phyloP scores from a whole-genome alignment of 1,139 yeast species.

The Blastobotrys malaysiensis region DNA sequence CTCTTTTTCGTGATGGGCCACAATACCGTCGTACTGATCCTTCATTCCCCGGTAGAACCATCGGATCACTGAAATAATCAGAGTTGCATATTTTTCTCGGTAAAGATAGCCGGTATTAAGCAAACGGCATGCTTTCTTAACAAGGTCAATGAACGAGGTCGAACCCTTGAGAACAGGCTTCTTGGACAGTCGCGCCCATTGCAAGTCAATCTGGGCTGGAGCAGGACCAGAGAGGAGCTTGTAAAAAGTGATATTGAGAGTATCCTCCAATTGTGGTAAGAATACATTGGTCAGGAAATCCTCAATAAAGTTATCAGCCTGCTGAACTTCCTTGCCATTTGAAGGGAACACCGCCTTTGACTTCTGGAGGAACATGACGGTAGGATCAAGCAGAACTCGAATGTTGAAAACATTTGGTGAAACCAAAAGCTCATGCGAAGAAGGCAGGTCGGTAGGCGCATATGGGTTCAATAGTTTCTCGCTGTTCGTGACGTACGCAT shows the following conservation, averaged over 20 bases:
- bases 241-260: constrained; percentile 42
- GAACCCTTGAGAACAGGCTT: constrained; percentile 31
- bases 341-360: constrained; percentile 39
- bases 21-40: constrained; percentile 18
- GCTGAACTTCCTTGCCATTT: constrained; percentile 11
- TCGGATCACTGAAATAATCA: constrained; percentile 27
- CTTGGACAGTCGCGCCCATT: constrained; percentile 30
- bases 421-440: constrained; percentile 57
- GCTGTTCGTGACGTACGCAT: constrained; percentile 17
- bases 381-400: constrained; percentile 63
- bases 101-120: constrained; percentile 33
- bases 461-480: constrained; percentile 14
- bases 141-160: constrained; percentile 25
- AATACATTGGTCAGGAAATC: constrained; percentile 61
- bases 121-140: constrained; percentile 29
- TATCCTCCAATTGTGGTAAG: constrained; percentile 57
- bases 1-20: constrained; percentile 18
- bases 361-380: constrained; percentile 52
- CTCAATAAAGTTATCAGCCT: constrained; percentile 46
- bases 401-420: constrained; percentile 77
- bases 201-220: constrained; percentile 25
- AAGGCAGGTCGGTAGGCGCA: constrained; percentile 21
- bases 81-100: constrained; percentile 33
- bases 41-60: constrained; percentile 20
- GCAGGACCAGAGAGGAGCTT: constrained; percentile 24